A percentile compares a stretch with the other conserved stretches of the same genome.
phyloP scores from a whole-genome alignment of 2,329 filamentous ascomycete species.

The Myriosclerotinia scirpicola region DNA sequence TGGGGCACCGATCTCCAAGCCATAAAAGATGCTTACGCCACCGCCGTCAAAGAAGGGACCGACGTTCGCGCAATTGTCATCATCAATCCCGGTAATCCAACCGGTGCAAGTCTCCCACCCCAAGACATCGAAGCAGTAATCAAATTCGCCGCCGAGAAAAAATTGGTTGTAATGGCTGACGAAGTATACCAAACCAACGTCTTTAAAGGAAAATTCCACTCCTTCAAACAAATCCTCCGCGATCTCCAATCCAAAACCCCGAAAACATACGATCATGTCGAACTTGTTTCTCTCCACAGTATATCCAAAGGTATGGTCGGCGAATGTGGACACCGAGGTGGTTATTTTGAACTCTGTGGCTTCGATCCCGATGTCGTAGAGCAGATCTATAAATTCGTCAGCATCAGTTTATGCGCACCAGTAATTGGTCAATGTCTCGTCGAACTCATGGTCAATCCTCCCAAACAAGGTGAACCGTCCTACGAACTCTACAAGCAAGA shows the following conservation, averaged over 20 bases:
- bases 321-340: slow-evolving; percentile 95
- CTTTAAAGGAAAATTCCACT: slow-evolving; percentile 90
- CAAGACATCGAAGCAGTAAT: slow-evolving; percentile 82
- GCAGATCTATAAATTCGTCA: slow-evolving; percentile 98
- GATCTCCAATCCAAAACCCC: slow-evolving; percentile 73
- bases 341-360: slow-evolving; percentile 93
- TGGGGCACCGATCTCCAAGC: slow-evolving; percentile 87
- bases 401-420: slow-evolving; percentile 92
- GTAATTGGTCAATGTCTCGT: slow-evolving; percentile 96
- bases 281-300: slow-evolving; percentile 89
- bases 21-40: slow-evolving; percentile 71
- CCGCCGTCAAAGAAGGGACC: slow-evolving; percentile 73
- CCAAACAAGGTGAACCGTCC: slow-evolving; percentile 77
- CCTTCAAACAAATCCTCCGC: slow-evolving; percentile 88
- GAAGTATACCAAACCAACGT: slow-evolving; percentile 99
- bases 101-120: slow-evolving; percentile 78
- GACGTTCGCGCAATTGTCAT: slow-evolving; percentile 93
- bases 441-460: slow-evolving; percentile 97
- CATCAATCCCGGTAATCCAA: slow-evolving; percentile 98
- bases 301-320: slow-evolving; percentile 98
- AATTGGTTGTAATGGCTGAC: slow-evolving; percentile 87
- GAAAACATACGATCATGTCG: slow-evolving; percentile 77
- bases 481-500: slow-evolving; percentile 82
- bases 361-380: slow-evolving; percentile 83
- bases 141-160: slow-evolving; percentile 80